Conservation (phyloP, 2,329 filamentous ascomycete species). For the Penicillium sp. region DNA sequence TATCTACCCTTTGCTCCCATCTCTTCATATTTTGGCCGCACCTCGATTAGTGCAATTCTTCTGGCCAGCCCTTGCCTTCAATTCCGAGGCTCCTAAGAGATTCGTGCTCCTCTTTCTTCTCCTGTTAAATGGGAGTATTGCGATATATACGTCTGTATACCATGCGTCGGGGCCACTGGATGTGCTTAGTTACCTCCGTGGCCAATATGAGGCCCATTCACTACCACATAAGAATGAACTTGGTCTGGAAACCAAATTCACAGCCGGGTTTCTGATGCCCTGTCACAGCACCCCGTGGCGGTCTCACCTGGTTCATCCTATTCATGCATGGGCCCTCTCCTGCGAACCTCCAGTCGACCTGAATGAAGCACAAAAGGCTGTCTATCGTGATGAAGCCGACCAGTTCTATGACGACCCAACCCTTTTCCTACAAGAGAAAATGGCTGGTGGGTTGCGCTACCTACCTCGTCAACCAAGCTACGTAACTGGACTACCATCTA, state of each 20-base stretch:
- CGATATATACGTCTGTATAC: conserved; percentile 69
- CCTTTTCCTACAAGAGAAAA: conserved; percentile 59
- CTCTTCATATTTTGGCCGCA: conserved; percentile 79
- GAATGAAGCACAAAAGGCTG: conserved; percentile 57
- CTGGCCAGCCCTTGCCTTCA: conserved; percentile 38
- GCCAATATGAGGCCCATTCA: conserved; percentile 61
- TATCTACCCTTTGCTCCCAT: conserved; percentile 88
- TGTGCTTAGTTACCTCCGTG: conserved; percentile 72
- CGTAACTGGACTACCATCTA: conserved; percentile 2
- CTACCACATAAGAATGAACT: conserved; percentile 39
- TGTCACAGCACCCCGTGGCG: conserved; percentile 97
- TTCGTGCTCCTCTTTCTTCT: conserved; percentile 59
- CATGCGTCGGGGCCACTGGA: conserved; percentile 80
- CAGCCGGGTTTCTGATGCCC: conserved; percentile 82
- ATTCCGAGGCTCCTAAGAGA: conserved; percentile 46
- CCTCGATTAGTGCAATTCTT: conserved; percentile 69
- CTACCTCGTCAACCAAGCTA: conserved; percentile 37
- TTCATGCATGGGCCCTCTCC: conserved; percentile 79
- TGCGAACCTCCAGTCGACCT: conserved; percentile 86
- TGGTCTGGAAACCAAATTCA: conserved; percentile 39
- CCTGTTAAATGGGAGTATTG: conserved; percentile 67
- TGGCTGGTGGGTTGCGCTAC: conserved; percentile 39
- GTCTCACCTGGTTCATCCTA: conserved; percentile 76
- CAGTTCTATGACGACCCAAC: conserved; percentile 73
- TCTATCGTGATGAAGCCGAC: conserved; percentile 87